Conservation (phyloP, 1,284 basidiomycete species). For the Trichosporon sp. region DNA sequence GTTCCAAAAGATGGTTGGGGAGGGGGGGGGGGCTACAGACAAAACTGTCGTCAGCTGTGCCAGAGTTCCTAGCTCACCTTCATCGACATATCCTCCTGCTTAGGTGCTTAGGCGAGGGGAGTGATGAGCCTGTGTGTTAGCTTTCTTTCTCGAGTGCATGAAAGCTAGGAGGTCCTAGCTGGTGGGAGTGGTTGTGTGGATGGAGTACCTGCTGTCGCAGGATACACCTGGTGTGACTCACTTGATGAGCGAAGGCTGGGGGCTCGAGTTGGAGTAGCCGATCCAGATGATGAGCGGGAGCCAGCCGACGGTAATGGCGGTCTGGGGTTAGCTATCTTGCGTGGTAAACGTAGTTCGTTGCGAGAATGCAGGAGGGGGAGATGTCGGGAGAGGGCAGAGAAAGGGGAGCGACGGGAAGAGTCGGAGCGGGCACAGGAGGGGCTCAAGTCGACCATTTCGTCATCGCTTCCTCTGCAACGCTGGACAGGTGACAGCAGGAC, state of each 20-base stretch:
- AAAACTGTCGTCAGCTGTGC: slow-evolving; percentile 23
- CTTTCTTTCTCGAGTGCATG: too few species aligned
- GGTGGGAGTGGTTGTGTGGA: too few species aligned
- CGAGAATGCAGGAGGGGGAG: too few species aligned
- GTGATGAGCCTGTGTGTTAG: slow-evolving; percentile 71
- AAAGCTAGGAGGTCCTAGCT: too few species aligned
- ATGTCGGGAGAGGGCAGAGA: too few species aligned
- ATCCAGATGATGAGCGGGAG: slow-evolving; percentile 91
- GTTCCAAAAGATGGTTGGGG: background rate
- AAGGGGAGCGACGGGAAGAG: too few species aligned
- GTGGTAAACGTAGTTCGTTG: too few species aligned
- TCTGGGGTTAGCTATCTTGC: slow-evolving; percentile 60
- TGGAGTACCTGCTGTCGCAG: too few species aligned
- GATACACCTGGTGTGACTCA: slow-evolving; percentile 57
- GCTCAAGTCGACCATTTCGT: too few species aligned
- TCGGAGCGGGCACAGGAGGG: too few species aligned
- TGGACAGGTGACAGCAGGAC: too few species aligned
- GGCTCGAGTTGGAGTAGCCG: slow-evolving; percentile 83
- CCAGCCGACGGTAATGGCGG: slow-evolving; percentile 86
- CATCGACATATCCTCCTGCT: background rate
- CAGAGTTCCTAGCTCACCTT: slow-evolving; percentile 16
- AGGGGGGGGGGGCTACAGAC: slow-evolving; percentile 15
- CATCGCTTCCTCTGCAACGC: too few species aligned
- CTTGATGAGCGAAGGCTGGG: slow-evolving; percentile 92
- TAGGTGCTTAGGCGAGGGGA: slow-evolving; percentile 69